These are phyloP conservation scores for Mycena epipterygia DNA, from an alignment of 768 basidiomycete genomes.

Conservation along the genomic window DNA sequence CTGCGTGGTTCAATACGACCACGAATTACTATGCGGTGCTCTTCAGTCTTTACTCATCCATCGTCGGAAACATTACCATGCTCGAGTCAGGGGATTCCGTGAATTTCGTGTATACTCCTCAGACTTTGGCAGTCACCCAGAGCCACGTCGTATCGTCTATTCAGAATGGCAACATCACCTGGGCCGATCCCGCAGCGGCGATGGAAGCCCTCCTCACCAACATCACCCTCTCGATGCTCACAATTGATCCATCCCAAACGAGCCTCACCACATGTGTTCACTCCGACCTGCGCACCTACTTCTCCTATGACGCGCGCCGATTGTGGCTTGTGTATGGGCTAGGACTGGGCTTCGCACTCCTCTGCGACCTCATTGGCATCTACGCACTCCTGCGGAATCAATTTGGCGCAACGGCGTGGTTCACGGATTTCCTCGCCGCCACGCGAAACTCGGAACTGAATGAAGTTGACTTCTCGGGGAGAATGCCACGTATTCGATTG, in stretches of 20 bases:
- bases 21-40: conserved; percentile 26
- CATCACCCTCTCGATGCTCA: conserved; percentile 26
- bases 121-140: background rate
- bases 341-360: conserved; percentile 6
- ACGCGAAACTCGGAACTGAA: conserved; percentile 17
- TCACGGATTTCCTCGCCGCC: conserved; percentile 17
- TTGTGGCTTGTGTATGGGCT: conserved; percentile 22
- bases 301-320: conserved; percentile 1
- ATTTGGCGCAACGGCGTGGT: background rate
- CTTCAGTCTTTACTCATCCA: background rate
- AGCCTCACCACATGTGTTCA: background rate
- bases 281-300: background rate
- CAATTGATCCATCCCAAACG: conserved; percentile 14
- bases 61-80: conserved; percentile 21
- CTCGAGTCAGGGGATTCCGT: background rate
- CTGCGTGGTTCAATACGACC: conserved; percentile 20
- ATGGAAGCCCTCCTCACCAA: conserved; percentile 21
- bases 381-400: background rate
- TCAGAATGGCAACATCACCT: conserved; percentile 19
- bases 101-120: background rate
- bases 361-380: conserved; percentile 19
- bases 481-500: background rate
- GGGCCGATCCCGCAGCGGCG: background rate
- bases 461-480: background rate
- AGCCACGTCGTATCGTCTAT: too few relatives aligned